Conservation (phyloP, 2,329 filamentous ascomycete species). For the Chaetomium strumarium region DNA sequence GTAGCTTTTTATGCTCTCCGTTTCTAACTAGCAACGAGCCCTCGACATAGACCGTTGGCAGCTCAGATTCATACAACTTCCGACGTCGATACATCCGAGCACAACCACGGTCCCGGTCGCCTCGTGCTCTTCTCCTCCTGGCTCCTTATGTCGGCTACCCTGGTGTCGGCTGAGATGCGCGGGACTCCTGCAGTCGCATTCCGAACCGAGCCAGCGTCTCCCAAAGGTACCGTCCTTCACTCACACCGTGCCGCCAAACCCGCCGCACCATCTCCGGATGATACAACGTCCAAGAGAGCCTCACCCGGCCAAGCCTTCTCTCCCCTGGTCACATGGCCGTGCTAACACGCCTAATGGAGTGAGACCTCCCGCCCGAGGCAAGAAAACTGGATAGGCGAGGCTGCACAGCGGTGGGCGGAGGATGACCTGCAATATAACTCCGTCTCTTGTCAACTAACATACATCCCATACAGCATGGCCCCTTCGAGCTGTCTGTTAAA, state of each 20-base stretch:
- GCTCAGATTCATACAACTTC: too few relatives aligned
- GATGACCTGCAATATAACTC: not conserved
- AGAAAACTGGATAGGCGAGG: constrained; percentile 6
- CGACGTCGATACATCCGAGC: too few relatives aligned
- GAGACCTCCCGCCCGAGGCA: constrained; percentile 10
- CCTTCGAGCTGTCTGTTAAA: constrained; percentile 5
- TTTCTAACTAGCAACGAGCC: too few relatives aligned
- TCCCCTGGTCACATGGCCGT: constrained; percentile 13
- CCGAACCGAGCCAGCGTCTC: constrained; percentile 5
- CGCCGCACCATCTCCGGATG: not conserved
- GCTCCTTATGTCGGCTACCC: too few relatives aligned
- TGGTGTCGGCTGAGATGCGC: not conserved
- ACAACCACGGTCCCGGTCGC: too few relatives aligned
- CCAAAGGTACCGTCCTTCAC: not conserved
- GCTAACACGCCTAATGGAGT: constrained; percentile 11
- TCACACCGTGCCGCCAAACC: not conserved
- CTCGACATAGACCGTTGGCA: too few relatives aligned
- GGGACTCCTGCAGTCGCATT: constrained; percentile 11
- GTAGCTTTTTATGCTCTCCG: too few relatives aligned
- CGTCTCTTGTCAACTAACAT: not conserved
- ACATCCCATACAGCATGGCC: not conserved
- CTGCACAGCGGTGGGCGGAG: not conserved
- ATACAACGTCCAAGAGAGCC: constrained; percentile 16
- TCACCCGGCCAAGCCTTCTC: constrained; percentile 7
- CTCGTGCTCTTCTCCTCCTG: too few relatives aligned